These are phyloP conservation scores for Vitis hybrid DNA, from an alignment of 177 flowering plant genomes.

Conservation along the genomic window DNA sequence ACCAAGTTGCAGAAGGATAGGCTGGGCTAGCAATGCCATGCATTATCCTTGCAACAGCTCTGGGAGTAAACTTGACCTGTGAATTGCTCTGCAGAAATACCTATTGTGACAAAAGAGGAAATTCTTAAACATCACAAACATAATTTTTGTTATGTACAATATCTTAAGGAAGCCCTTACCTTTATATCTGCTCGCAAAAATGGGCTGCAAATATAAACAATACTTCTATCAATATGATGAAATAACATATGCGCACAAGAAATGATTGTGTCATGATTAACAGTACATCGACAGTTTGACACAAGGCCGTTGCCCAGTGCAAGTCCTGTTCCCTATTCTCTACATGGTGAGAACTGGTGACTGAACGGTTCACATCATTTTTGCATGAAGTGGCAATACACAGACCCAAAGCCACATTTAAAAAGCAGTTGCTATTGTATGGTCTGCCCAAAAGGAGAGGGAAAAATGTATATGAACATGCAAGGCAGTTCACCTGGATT, in stretches of 20 bases:
- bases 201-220: conserved; percentile 52
- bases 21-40: conserved; percentile 93
- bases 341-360: no score
- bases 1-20: conserved; percentile 86
- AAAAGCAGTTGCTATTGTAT: no score
- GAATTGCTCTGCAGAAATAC: conserved; percentile 84
- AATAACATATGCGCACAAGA: not conserved
- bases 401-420: no score
- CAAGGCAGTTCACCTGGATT: not conserved
- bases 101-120: conserved; percentile 30
- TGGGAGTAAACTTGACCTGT: conserved; percentile 81
- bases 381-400: no score
- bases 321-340: no score
- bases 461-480: not conserved
- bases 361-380: no score
- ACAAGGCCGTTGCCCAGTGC: no score
- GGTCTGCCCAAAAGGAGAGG: not conserved
- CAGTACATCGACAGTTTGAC: no score
- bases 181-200: conserved; percentile 92
- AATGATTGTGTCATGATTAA: not conserved
- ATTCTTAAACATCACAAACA: not conserved
- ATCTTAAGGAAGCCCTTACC: conserved; percentile 34
- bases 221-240: conserved; percentile 18
- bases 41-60: conserved; percentile 95
- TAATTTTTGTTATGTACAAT: not conserved